Conservation (phyloP, 2,329 filamentous ascomycete species). For the Sporothrix curviconia region DNA sequence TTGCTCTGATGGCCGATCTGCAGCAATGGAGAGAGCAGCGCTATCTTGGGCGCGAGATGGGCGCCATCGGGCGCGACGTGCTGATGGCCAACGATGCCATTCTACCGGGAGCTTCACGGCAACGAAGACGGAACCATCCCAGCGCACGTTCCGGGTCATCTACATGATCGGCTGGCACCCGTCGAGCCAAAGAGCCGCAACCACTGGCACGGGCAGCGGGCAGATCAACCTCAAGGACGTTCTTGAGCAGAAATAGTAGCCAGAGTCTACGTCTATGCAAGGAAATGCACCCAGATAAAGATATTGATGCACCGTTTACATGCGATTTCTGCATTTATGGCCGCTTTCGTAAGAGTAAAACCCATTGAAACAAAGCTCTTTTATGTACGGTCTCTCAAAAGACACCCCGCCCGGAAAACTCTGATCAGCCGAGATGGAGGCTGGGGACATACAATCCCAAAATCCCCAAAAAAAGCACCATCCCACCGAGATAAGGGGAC, state of each 20-base stretch:
- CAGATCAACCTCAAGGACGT: slow-evolving; percentile 85
- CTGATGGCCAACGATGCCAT: slow-evolving; percentile 82
- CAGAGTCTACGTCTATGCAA: not conserved
- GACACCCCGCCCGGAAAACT: not conserved
- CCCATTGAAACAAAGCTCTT: not conserved
- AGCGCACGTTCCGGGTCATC: slow-evolving; percentile 88
- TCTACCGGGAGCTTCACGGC: slow-evolving; percentile 78
- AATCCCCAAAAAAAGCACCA: no score
- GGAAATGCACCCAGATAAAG: no score
- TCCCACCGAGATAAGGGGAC: no score
- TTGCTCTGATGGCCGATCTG: slow-evolving; percentile 86
- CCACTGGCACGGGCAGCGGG: slow-evolving; percentile 79
- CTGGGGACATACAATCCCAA: no score
- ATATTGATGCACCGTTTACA: not conserved
- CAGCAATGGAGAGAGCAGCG: slow-evolving; percentile 95
- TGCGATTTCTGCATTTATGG: no score
- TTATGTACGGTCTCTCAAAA: not conserved
- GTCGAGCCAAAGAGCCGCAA: slow-evolving; percentile 66
- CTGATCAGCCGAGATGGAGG: no score
- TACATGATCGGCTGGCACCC: slow-evolving; percentile 99
- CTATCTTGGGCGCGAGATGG: slow-evolving; percentile 77
- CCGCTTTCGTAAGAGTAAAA: no score
- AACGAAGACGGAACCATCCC: slow-evolving; percentile 71
- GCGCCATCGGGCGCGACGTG: slow-evolving; percentile 71
- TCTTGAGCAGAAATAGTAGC: slow-evolving; percentile 39